Evolutionary conservation across 2,329 filamentous ascomycete genomes (phyloP), one percentile per base, ranked within the genome.

Genomic region (Neofusicoccum cordaticola): DNA sequence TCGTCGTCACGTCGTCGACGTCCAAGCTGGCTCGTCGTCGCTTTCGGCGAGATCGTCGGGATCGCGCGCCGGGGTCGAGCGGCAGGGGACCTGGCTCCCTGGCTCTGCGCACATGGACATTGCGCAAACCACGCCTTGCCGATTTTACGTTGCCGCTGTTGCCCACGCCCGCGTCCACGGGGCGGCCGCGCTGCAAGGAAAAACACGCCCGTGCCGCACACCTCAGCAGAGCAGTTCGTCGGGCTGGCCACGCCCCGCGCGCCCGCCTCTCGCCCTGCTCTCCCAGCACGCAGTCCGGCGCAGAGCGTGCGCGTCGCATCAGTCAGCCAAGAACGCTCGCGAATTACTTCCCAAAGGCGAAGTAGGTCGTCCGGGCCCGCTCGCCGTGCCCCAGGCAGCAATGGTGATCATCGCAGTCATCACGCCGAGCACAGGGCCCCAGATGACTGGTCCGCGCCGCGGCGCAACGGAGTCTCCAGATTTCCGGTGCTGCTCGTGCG

Each of bases 21-120:
- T 57, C n/a, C 52, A 42, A 19, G 52, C 35, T 53, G 51, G 15
- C 17, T 41, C 52, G 52, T 57, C 19, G 52, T 60, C 42, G 56
- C 56, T 60, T 60, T 47, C 42, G 56, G 56, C 56, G 41, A 60
- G 56, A 60, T 60, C 56, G 56, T 47, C 56, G 42, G 27, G 56
- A 60, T 60, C 56, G 56, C 42, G 56, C 22, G 39, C 56, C 31
- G 56, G 56, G 56, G 27, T 60, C 42, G 42, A 19, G 27, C 56
- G 56, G 37, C 56, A 60, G 56, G 56, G 56, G 42, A 44, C 56
- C 56, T 60, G 56, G 41, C 27, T 31, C 34, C 50, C 31, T n/a
- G 42, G 15, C 27, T 31, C 27, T 31, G 27, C 39, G 53, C 53
- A 58, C 39, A 58, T 60, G 56, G 17, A 60, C 56, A 60, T 60